phyloP scores from a whole-genome alignment of 1,284 basidiomycete genomes.

The Tilletiaria anomala region DNA sequence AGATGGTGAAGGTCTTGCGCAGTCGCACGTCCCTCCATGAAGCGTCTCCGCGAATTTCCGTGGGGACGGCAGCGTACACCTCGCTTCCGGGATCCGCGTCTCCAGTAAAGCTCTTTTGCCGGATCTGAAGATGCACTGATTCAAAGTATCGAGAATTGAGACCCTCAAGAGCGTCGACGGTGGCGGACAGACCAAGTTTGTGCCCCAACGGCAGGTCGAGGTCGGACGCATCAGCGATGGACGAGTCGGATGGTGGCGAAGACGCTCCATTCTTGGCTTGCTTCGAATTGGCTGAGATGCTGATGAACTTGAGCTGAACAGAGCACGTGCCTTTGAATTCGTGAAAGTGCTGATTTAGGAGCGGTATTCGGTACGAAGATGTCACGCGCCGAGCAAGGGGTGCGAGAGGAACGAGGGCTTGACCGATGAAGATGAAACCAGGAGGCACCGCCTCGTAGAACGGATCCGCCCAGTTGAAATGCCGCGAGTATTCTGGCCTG shows the following conservation, averaged over 20 bases:
- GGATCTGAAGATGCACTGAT: too few species aligned
- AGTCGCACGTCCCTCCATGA: neutral
- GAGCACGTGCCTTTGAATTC: slow-evolving; percentile 12
- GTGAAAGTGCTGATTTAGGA: slow-evolving; percentile 13
- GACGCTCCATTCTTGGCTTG: slow-evolving; percentile 1
- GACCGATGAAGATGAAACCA: slow-evolving; percentile 54
- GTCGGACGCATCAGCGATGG: neutral
- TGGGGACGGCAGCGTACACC: too few species aligned
- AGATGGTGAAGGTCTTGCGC: neutral
- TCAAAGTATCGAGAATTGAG: neutral
- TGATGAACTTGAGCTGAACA: slow-evolving; percentile 25
- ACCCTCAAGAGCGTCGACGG: neutral
- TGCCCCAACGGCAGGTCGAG: slow-evolving; percentile 14
- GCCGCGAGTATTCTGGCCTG: slow-evolving; percentile 58
- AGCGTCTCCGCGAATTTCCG: too few species aligned
- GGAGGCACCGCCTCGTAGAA: slow-evolving; percentile 58
- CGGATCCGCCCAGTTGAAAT: slow-evolving; percentile 81
- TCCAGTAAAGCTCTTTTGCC: too few species aligned
- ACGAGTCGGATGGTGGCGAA: neutral
- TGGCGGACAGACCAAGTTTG: slow-evolving; percentile 2
- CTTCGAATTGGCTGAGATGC: slow-evolving; percentile 6
- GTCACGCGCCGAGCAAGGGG: slow-evolving; percentile 55
- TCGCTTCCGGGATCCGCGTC: too few species aligned
- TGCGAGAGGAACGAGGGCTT: slow-evolving; percentile 64
- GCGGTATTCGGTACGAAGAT: slow-evolving; percentile 17